Evolutionary conservation across 768 basidiomycete genomes (phyloP), one percentile per base, ranked within the genome.

Genomic region (Boletus pseudo-olivaceus): DNA sequence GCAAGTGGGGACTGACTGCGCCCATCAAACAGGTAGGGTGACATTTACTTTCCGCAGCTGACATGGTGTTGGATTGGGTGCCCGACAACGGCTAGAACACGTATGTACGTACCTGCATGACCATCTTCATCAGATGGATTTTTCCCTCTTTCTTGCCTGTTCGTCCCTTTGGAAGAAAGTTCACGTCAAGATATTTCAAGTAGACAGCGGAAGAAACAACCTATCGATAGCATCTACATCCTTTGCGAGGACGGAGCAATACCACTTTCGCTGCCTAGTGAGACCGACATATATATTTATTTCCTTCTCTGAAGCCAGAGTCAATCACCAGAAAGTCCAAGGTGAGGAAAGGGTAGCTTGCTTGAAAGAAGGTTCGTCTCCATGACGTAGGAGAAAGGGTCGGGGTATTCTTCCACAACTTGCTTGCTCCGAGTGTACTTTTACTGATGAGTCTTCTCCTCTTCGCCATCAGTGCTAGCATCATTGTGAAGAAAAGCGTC

Each of bases 131-230:
- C 47, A 98, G 72, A 33, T 96, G 78, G 5, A 95, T 98, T 76
- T 98, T 98, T 51, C 96, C 96, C 69, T 99, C 97, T 68, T 98
- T 98, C 81, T 97, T 98, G 10, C 95, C 93, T 2, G 92, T 91
- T 33, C 93, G 76, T 38, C 92, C 90, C 90, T 55, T 23, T 10
- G 1, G 19, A 15, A 20, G 3, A 32, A 38, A 2, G 3, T 55
- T 53, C 38, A 52, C 40, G 43, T 32, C 41, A 26, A 45, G n/a
- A 10, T 4, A 29, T 30, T 30, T 1, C 11, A 8, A 43, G 35
- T 5, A 30, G 10, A n/a, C 14, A 12, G 29, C 2, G 11, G 33
- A 39, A 26, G 15, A n/a, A 32, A 68, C 80, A 41, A 54, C 84
- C 93, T 94, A 66, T 97, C 98, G 38, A 99, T 96, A 9, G 96